Evolutionary conservation across 2,329 filamentous ascomycete genomes (phyloP).

Genomic region (Clonostachys rosea): DNA sequence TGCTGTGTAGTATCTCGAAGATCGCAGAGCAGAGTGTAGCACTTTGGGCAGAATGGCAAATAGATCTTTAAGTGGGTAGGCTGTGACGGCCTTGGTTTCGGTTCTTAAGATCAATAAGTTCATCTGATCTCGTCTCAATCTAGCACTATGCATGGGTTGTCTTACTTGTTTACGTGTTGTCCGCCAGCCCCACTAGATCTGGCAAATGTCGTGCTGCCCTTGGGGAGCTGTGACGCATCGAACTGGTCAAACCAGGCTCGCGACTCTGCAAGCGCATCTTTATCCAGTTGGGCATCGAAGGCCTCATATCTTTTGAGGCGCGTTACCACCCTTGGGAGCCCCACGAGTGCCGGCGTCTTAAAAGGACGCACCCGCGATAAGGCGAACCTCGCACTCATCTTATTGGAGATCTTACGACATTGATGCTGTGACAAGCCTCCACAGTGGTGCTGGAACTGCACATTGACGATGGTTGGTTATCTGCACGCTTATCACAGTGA

Average conservation of each 20-base stretch:
- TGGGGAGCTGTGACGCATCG: constrained; percentile 35
- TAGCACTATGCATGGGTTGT: constrained; percentile 7
- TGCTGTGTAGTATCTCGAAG: constrained; percentile 48
- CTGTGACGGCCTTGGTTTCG: constrained; percentile 53
- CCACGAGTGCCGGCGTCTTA: background rate
- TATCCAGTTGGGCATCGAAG: constrained; percentile 43
- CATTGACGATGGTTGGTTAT: too few relatives aligned
- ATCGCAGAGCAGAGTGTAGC: constrained; percentile 38
- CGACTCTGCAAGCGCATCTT: constrained; percentile 43
- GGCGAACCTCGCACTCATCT: too few relatives aligned
- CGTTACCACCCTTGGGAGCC: background rate
- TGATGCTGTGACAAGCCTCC: too few relatives aligned
- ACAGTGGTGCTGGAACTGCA: too few relatives aligned
- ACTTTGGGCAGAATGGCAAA: constrained; percentile 37
- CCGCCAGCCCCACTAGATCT: constrained; percentile 58
- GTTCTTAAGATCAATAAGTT: constrained; percentile 31
- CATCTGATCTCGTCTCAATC: constrained; percentile 42
- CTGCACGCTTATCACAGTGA: too few relatives aligned
- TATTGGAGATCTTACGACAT: too few relatives aligned
- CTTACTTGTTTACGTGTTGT: constrained; percentile 60
- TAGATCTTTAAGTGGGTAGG: constrained; percentile 44
- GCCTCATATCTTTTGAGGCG: constrained; percentile 32
- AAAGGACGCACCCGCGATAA: background rate
- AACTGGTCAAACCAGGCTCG: constrained; percentile 46
- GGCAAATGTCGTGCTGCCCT: constrained; percentile 46